Evolutionary conservation across 129 eudicot genomes (phyloP).

Genomic region (Tagetes erecta): DNA sequence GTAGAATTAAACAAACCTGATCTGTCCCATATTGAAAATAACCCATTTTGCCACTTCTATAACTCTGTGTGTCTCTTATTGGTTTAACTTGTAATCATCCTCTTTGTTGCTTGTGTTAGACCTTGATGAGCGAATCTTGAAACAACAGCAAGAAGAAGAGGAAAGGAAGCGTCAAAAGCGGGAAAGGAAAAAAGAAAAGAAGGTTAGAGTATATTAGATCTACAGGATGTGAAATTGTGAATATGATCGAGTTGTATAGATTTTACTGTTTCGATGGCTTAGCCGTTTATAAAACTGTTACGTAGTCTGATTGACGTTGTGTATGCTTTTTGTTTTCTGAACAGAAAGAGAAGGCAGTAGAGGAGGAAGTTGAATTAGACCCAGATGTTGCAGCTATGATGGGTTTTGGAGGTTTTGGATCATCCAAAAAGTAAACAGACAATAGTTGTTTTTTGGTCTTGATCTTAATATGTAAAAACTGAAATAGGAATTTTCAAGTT

Average conservation of each 20-base stretch:
- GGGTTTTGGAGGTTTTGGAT: slow-evolving; percentile 95
- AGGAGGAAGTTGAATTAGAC: slow-evolving; percentile 81
- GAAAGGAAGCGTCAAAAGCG: slow-evolving; percentile 89
- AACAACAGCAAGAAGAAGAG: slow-evolving; percentile 95
- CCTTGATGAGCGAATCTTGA: slow-evolving; percentile 85
- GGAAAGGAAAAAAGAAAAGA: slow-evolving; percentile 92
- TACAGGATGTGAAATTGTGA: slow-evolving; percentile 7
- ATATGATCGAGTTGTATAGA: neutral
- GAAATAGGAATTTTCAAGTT: neutral
- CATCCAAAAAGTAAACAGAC: slow-evolving; percentile 63
- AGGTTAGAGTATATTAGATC: slow-evolving; percentile 39
- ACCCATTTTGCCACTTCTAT: neutral
- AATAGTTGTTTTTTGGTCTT: neutral
- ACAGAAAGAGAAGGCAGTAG: slow-evolving; percentile 90
- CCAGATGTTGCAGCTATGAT: slow-evolving; percentile 97
- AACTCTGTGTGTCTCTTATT: neutral
- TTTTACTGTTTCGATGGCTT: neutral
- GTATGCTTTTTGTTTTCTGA: slow-evolving; percentile 25
- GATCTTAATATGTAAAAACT: slow-evolving; percentile 9
- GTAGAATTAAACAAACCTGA: neutral
- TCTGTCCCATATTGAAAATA: neutral
- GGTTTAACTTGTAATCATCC: slow-evolving; percentile 10
- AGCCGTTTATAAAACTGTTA: neutral
- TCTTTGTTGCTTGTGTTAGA: slow-evolving; percentile 42
- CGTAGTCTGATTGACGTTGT: slow-evolving; percentile 5